Base-by-base conservation (phyloP, 1,284 basidiomycete genomes). In the Ustilago hordei region DNA sequence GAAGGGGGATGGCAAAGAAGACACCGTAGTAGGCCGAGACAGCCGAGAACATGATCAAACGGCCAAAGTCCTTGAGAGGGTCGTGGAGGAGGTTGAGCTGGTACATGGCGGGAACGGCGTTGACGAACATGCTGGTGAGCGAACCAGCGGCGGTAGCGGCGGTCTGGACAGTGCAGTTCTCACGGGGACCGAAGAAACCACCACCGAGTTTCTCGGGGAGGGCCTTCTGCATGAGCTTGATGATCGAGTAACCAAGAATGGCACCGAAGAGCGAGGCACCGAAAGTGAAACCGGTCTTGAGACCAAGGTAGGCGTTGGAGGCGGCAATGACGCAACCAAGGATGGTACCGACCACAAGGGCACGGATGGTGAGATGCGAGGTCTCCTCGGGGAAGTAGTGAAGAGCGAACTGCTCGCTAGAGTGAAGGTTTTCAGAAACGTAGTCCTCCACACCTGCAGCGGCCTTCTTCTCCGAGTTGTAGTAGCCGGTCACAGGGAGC, bases 91-190 rank as follows among this genome's bases (percentile, higher is more conserved):
- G 75, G 56, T 74, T 47, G 56, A 83, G 88, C 56, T 90, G 90
- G 79, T 91, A 91, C 87, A 91, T 90, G n/a, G 91, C 91, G 8
- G 91, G 91, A 57, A 92, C 86, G 50, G 90, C 91, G 60, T 88
- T 88, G 72, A 91, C 91, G 82, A 91, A 91, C 35, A 91, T 88
- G 70, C 91, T 89, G 17, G 91, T 90, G 31, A 81, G 55, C 32
- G 71, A 74, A 41, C 75, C 75, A 13, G 80, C 72, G 15, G 79
- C 81, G 35, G 81, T 81, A 57, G 81, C 81, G n/a, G 81, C 64
- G 45, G 78, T 73, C 66, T 83, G 81, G 19, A 83, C 66, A 12
- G 80, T 82, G 53, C 90, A 90, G 84, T 92, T 91, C 83, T 92
- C 91, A 84, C 90, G 90, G 32, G 91, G 91, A 43, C 91, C 91